phyloP scores from a whole-genome alignment of 495 filamentous ascomycete genomes.

The Aspergillus biplanus region DNA sequence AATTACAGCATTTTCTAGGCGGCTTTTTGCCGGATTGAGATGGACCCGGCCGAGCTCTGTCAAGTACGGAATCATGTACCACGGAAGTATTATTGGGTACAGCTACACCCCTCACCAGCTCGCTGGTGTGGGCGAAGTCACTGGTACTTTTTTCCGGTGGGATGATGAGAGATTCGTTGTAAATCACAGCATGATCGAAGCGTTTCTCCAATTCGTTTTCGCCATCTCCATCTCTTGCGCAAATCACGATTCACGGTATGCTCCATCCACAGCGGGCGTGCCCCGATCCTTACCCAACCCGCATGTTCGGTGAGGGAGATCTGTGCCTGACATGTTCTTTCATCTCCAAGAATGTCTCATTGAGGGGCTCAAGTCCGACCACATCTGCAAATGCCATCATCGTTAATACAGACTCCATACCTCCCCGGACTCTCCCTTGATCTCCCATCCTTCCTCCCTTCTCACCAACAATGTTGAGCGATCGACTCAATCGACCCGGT shows the following conservation, averaged over 20 bases:
- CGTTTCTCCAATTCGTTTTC: constrained; percentile 17
- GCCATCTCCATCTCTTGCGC: constrained; percentile 9
- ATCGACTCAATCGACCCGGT: not conserved
- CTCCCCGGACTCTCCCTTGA: constrained; percentile 13
- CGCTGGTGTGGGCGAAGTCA: not conserved
- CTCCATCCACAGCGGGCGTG: constrained; percentile 1
- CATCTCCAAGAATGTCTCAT: not conserved
- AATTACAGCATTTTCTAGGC: too few relatives aligned
- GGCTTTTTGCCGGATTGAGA: constrained; percentile 2
- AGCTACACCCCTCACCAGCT: not conserved
- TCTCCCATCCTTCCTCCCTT: not conserved
- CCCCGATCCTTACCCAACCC: constrained; percentile 36
- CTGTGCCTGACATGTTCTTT: constrained; percentile 14
- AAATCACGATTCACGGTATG: not conserved
- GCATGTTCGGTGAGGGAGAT: constrained; percentile 35
- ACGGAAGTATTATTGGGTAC: not conserved
- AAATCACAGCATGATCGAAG: constrained; percentile 6
- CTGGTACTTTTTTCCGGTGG: constrained; percentile 4
- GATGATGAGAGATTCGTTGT: constrained; percentile 10
- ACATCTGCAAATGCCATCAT: not conserved
- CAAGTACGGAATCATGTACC: not conserved
- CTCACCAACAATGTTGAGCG: not conserved
- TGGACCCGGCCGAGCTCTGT: not conserved
- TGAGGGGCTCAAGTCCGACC: not conserved
- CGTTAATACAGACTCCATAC: not conserved